Percentiles rank a stretch among this genome's conserved stretches.
Evolutionary conservation across 345 rosid species (phyloP).

Genomic region (Populus tremula): DNA sequence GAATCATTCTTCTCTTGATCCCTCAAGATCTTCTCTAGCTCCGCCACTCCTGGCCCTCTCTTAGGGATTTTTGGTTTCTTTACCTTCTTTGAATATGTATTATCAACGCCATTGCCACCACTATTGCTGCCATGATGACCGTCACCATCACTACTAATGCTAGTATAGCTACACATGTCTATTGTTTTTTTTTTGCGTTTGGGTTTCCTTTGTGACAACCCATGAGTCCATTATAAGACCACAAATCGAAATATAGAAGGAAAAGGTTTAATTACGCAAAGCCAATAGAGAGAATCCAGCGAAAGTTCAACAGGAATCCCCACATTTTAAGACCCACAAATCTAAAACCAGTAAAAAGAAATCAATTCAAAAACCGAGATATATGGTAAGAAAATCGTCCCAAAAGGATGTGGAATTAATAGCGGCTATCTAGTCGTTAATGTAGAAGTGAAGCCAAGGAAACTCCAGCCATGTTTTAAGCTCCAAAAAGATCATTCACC

Average conservation of each 20-base stretch:
- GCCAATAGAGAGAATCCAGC: slow-evolving; percentile 21
- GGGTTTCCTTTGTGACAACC: background rate
- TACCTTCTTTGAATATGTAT: slow-evolving; percentile 38
- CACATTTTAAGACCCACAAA: slow-evolving; percentile 37
- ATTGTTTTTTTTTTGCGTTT: background rate
- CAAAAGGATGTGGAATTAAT: slow-evolving; percentile 43
- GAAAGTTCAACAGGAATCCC: slow-evolving; percentile 28
- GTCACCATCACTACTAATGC: slow-evolving; percentile 17
- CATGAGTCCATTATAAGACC: slow-evolving; percentile 2
- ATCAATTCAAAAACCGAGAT: slow-evolving; percentile 45
- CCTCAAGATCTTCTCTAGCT: slow-evolving; percentile 70
- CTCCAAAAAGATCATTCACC: slow-evolving; percentile 30
- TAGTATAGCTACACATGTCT: slow-evolving; percentile 52
- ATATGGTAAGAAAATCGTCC: slow-evolving; percentile 54
- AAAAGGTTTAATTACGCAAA: slow-evolving; percentile 8
- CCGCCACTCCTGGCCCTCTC: slow-evolving; percentile 86
- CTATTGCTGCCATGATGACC: slow-evolving; percentile 15
- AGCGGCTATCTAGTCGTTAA: slow-evolving; percentile 43
- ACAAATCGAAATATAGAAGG: slow-evolving; percentile 18
- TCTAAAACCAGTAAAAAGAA: slow-evolving; percentile 41
- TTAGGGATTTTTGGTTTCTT: slow-evolving; percentile 46
- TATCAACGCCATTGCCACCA: slow-evolving; percentile 20
- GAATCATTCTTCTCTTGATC: slow-evolving; percentile 41
- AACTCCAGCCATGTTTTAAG: slow-evolving; percentile 53
- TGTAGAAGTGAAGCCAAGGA: slow-evolving; percentile 41